A percentile compares a stretch with the other conserved stretches of the same genome.
Conservation (phyloP, 2,329 filamentous ascomycete species). For the Cordyceps cicadae region DNA sequence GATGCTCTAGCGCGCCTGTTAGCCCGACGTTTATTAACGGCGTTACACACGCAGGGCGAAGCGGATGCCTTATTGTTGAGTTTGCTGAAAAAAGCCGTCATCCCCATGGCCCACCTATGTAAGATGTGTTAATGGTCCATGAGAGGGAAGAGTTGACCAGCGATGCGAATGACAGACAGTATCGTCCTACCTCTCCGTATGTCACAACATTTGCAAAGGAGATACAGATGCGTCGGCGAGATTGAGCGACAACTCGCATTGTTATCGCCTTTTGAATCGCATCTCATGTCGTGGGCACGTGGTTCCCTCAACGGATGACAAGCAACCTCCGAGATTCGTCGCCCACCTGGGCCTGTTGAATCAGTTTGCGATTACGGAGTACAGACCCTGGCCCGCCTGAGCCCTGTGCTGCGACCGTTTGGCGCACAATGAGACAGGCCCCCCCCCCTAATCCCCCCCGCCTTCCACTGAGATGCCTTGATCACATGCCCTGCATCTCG, state of each 20-base stretch:
- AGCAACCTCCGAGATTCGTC: too few species aligned
- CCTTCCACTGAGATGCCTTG: neutral
- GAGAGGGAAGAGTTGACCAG: too few species aligned
- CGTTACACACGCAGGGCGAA: neutral
- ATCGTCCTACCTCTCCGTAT: neutral
- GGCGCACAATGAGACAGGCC: conserved; percentile 2
- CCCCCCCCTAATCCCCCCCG: neutral
- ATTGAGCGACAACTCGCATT: too few species aligned
- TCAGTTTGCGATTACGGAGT: neutral
- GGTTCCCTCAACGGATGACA: too few species aligned
- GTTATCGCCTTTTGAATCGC: too few species aligned
- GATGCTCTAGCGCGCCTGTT: neutral
- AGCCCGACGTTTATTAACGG: neutral
- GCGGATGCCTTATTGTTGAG: neutral
- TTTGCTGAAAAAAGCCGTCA: neutral
- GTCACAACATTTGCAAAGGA: neutral
- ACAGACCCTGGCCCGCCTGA: neutral
- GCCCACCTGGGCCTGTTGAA: neutral
- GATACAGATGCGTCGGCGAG: too few species aligned
- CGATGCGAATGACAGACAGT: neutral
- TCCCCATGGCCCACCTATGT: neutral
- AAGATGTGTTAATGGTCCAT: neutral
- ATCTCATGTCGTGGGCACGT: too few species aligned
- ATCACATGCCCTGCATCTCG: neutral
- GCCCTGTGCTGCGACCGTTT: neutral